Conservation (phyloP, 352 stramenopile species). For the Globisporangium alternatum region DNA sequence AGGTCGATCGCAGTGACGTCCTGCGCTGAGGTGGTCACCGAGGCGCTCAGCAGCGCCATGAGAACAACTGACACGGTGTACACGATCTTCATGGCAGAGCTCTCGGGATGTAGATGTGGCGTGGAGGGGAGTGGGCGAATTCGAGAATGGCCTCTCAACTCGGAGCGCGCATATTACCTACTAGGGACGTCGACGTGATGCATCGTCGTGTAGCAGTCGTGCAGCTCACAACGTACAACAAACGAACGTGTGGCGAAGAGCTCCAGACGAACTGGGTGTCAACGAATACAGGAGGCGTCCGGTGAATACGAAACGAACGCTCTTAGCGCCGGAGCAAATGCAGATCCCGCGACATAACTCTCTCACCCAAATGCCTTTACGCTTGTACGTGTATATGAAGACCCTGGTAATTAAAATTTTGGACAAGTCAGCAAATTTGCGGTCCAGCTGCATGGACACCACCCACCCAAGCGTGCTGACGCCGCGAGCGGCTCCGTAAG, state of each 20-base stretch:
- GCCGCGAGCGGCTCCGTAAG: background rate
- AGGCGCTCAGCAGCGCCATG: constrained; percentile 7
- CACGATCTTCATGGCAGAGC: constrained; percentile 6
- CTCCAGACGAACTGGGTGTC: background rate
- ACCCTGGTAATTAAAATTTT: background rate
- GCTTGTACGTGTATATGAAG: background rate
- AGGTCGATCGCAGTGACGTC: constrained; percentile 4
- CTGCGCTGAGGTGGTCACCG: constrained; percentile 2
- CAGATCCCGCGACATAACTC: background rate
- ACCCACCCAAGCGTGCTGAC: background rate
- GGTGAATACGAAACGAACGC: background rate
- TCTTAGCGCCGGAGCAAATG: background rate
- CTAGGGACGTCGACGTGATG: too few species aligned
- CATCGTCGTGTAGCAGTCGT: background rate
- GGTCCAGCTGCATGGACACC: constrained; percentile 2
- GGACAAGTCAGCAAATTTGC: background rate
- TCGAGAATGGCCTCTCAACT: background rate
- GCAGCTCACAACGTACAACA: background rate
- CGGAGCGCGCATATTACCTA: background rate
- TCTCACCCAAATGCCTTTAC: background rate
- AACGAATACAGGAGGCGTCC: background rate
- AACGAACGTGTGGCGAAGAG: background rate
- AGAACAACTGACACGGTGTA: constrained; percentile 9
- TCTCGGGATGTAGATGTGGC: background rate
- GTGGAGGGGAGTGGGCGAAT: background rate